Conservation (phyloP, 2,329 filamentous ascomycete genomes). For the Cercospora citrullina region DNA sequence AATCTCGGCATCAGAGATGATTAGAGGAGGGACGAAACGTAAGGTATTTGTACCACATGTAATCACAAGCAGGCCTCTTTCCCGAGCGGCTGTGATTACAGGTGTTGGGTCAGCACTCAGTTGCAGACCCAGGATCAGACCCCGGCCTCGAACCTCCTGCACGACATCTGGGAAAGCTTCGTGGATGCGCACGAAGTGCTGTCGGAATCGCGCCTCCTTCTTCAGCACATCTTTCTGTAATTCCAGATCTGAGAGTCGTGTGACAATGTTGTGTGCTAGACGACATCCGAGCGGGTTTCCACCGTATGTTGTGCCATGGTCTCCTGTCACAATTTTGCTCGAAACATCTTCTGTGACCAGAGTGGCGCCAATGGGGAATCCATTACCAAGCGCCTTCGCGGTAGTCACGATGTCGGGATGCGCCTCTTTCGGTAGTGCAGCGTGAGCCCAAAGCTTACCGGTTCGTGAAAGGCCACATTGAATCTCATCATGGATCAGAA, state of each 20-base stretch:
- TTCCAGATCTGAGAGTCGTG: conserved; percentile 67
- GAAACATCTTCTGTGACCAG: conserved; percentile 67
- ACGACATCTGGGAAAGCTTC: conserved; percentile 69
- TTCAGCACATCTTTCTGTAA: conserved; percentile 68
- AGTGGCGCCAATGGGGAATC: conserved; percentile 89
- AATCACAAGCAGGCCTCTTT: conserved; percentile 85
- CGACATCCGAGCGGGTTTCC: conserved; percentile 86
- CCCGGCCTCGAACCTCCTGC: conserved; percentile 76
- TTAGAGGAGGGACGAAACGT: conserved; percentile 84
- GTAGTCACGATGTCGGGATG: conserved; percentile 94
- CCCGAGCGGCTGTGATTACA: conserved; percentile 81
- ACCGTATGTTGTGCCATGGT: conserved; percentile 93
- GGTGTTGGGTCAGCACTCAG: conserved; percentile 69
- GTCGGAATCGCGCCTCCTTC: conserved; percentile 64
- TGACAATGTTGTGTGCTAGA: conserved; percentile 82
- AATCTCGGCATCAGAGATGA: conserved; percentile 79
- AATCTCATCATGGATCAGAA: conserved; percentile 95
- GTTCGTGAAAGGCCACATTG: conserved; percentile 91
- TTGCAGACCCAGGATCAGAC: conserved; percentile 85
- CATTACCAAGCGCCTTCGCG: conserved; percentile 94
- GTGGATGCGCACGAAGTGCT: conserved; percentile 59
- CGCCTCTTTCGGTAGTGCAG: conserved; percentile 68
- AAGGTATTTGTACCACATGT: conserved; percentile 91
- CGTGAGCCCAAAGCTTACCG: conserved; percentile 87
- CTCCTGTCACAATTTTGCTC: conserved; percentile 69